Conservation (phyloP, 73 alveolate genomes). For the Symbiodinium natans region DNA sequence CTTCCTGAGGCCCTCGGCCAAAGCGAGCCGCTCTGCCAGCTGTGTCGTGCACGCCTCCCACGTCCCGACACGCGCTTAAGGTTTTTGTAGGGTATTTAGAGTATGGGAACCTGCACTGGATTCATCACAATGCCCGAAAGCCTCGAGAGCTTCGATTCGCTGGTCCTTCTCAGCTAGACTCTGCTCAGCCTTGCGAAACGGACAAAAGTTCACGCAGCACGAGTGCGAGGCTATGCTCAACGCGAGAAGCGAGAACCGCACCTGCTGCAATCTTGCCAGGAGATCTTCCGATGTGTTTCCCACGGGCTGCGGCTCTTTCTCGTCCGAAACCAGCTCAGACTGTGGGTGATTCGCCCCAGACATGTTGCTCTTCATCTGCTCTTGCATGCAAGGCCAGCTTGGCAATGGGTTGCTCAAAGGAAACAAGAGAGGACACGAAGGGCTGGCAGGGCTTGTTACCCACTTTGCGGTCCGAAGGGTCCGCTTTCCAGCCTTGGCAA, state of each 20-base stretch:
- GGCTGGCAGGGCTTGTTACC: too few relatives aligned
- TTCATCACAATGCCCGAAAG: background rate
- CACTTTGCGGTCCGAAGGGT: too few relatives aligned
- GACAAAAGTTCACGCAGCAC: too few relatives aligned
- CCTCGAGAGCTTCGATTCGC: conserved; percentile 28
- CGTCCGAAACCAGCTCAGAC: background rate
- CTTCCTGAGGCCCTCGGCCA: conserved; percentile 1
- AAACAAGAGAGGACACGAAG: background rate
- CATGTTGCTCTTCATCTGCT: background rate
- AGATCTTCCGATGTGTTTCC: background rate
- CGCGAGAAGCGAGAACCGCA: background rate
- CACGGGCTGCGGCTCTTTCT: background rate
- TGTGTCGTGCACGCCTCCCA: background rate
- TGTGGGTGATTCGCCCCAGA: too few relatives aligned
- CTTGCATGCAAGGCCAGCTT: conserved; percentile 9
- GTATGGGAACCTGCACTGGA: background rate
- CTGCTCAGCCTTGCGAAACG: background rate
- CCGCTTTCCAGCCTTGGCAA: background rate
- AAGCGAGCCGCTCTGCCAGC: background rate
- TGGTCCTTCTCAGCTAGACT: background rate
- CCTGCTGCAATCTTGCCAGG: conserved; percentile 5
- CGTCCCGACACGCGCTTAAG: background rate
- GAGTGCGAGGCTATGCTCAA: too few relatives aligned
- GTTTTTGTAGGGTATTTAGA: too few relatives aligned
- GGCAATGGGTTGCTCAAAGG: background rate